These are phyloP conservation scores for Umbilicaria muhlenbergii DNA, from an alignment of 495 filamentous ascomycete species.

Conservation along the genomic window DNA sequence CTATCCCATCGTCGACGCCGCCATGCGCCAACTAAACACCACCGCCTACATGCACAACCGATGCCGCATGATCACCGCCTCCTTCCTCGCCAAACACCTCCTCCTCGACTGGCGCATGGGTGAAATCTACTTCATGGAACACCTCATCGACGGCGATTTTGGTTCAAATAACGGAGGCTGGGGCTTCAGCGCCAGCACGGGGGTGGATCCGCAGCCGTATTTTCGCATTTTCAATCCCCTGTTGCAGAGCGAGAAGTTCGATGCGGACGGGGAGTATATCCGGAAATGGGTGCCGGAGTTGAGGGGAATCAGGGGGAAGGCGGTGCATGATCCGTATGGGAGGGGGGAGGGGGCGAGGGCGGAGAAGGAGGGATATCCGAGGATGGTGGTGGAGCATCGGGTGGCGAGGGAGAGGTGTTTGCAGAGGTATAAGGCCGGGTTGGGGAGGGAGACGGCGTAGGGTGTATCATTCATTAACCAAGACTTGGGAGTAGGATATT, in stretches of 20 bases:
- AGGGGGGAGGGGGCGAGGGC: conserved; percentile 43
- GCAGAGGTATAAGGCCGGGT: conserved; percentile 54
- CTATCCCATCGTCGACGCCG: conserved; percentile 78
- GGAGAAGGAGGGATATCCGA: conserved; percentile 56
- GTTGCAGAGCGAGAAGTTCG: conserved; percentile 71
- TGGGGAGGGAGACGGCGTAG: conserved; percentile 34
- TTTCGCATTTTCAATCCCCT: conserved; percentile 85
- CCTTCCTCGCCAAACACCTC: conserved; percentile 76
- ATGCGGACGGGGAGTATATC: conserved; percentile 41
- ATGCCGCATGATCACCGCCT: conserved; percentile 74
- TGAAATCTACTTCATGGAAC: conserved; percentile 77
- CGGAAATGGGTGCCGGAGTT: conserved; percentile 48
- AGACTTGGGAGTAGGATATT: too few relatives aligned
- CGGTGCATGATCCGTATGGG: conserved; percentile 66
- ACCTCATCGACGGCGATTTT: conserved; percentile 84
- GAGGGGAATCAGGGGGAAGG: conserved; percentile 39
- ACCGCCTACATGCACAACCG: conserved; percentile 85
- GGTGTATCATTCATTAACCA: too few relatives aligned
- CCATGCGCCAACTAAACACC: conserved; percentile 66
- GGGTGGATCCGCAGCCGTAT: conserved; percentile 85
- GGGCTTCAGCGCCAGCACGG: conserved; percentile 68
- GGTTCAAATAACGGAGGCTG: conserved; percentile 86
- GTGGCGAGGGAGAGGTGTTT: conserved; percentile 47
- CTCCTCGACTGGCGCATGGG: conserved; percentile 84
- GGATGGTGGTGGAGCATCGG: conserved; percentile 60